Base-by-base conservation (phyloP, 2,329 filamentous ascomycete genomes). In the Alternaria triticina region DNA sequence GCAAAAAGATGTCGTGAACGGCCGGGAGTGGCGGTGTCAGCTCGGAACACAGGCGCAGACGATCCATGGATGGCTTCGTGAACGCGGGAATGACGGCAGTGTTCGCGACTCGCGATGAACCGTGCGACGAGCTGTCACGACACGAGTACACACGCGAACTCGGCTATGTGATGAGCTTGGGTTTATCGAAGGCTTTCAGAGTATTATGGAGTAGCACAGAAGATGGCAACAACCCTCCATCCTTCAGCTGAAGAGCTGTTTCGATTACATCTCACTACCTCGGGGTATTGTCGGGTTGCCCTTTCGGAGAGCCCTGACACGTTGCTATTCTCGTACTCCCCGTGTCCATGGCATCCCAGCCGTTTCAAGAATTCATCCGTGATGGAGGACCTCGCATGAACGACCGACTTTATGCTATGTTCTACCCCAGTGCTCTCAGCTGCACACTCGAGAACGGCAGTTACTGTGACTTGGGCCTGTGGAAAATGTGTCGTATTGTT, bases 351-450 rank as follows among this genome's bases (percentile, higher is more conserved):
- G 46, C 36, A 33, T 23, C 47, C 56, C 50, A 20, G 46, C 30
- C 45, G 56, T 62, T 59, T 59, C 60, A 51, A 45, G 43, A 51
- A 20, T 33, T 15, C 28, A 57, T 40, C 46, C 25, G 27, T 23
- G n/a, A 45, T 33, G 10, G 56, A 54, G 58, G 56, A 50, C 40
- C 20, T 46, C 25, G 56, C 59, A 57, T 65, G 54, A 62, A 57
- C 43, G 20, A 28, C 30, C 20, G 25, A 25, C 54, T 61, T 64
- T 46, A 55, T 67, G 59, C 52, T n/a, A 22, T 15, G 30, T 13
- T 28, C n/a, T 46, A 33, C 9, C 57, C 52, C 5, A 13, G 49
- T 20, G 13, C 30, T 46, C 20, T 36, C 20, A 40, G 30, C 36
- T 22, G 23, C 9, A n/a, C 20, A 25, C 23, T 33, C 30, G 49